Conservation (phyloP, 495 filamentous ascomycete species). For the Penicillium alfredii region DNA sequence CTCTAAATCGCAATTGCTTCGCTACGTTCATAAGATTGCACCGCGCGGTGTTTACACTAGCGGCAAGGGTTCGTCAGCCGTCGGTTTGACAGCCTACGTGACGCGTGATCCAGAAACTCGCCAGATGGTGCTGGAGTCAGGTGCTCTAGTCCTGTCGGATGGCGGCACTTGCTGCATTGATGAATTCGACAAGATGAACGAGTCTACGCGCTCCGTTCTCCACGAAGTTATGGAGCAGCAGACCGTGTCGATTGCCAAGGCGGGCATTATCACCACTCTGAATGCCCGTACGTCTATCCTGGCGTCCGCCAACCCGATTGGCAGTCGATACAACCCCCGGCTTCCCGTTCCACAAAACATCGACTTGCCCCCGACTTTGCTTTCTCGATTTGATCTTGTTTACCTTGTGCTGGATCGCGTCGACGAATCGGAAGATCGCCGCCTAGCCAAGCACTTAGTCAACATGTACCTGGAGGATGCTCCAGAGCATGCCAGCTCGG, state of each 20-base stretch:
- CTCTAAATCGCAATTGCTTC: slow-evolving; percentile 86
- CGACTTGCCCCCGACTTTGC: slow-evolving; percentile 87
- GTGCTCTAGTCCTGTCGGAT: slow-evolving; percentile 90
- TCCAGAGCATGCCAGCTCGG: slow-evolving; percentile 71
- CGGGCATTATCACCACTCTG: slow-evolving; percentile 96
- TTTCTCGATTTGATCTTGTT: slow-evolving; percentile 93
- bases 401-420: slow-evolving; percentile 92
- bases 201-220: slow-evolving; percentile 87
- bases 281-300: slow-evolving; percentile 93
- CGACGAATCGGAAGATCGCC: slow-evolving; percentile 81
- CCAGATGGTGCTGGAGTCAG: slow-evolving; percentile 93
- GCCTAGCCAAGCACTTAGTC: slow-evolving; percentile 84
- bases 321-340: slow-evolving; percentile 93
- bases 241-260: slow-evolving; percentile 97
- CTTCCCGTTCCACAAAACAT: slow-evolving; percentile 96
- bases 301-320: slow-evolving; percentile 95
- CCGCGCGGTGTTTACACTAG: slow-evolving; percentile 96
- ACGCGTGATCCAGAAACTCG: slow-evolving; percentile 92
- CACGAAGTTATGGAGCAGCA: slow-evolving; percentile 99
- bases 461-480: slow-evolving; percentile 96
- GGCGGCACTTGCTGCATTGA: slow-evolving; percentile 98
- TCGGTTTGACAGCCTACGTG: slow-evolving; percentile 97
- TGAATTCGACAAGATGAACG: slow-evolving; percentile 99
- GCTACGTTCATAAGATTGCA: slow-evolving; percentile 96
- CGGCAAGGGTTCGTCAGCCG: slow-evolving; percentile 93